phyloP scores from a whole-genome alignment of 1,284 basidiomycete species.

The Psilocybe mexicana region DNA sequence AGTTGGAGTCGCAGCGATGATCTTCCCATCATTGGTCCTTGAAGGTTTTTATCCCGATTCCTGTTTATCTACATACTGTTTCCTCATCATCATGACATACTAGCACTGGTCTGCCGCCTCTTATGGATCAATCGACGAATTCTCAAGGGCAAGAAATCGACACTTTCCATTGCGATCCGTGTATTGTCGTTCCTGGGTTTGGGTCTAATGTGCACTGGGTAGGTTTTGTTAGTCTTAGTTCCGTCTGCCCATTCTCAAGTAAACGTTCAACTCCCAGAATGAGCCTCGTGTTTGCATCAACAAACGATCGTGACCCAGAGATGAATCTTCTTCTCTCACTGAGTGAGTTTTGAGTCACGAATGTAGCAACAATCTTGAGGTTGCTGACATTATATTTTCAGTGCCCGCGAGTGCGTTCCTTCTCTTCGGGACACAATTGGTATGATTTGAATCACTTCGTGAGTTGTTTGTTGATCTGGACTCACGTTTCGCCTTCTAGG shows the following conservation, averaged over 20 bases:
- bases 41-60: constrained; percentile 1
- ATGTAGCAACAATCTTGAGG: neutral
- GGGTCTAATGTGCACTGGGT: constrained; percentile 4
- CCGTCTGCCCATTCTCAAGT: neutral
- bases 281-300: constrained; percentile 13
- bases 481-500: constrained; percentile 12
- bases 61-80: neutral
- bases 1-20: constrained; percentile 5
- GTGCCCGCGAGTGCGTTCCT: constrained; percentile 3
- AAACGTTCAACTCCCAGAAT: neutral
- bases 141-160: constrained; percentile 1
- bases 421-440: constrained; percentile 9
- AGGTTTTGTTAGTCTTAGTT: neutral
- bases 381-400: neutral
- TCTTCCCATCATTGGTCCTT: constrained; percentile 11
- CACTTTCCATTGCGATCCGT: constrained; percentile 4
- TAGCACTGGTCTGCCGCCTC: constrained; percentile 5
- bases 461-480: neutral
- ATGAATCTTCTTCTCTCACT: constrained; percentile 13
- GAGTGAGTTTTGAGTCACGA: neutral
- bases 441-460: neutral
- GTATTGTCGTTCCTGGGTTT: constrained; percentile 3
- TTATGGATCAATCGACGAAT: constrained; percentile 6
- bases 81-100: neutral
- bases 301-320: constrained; percentile 4